These are phyloP conservation scores for Capsicum rhomboideum DNA, from an alignment of 257 asterid species.

Conservation along the genomic window DNA sequence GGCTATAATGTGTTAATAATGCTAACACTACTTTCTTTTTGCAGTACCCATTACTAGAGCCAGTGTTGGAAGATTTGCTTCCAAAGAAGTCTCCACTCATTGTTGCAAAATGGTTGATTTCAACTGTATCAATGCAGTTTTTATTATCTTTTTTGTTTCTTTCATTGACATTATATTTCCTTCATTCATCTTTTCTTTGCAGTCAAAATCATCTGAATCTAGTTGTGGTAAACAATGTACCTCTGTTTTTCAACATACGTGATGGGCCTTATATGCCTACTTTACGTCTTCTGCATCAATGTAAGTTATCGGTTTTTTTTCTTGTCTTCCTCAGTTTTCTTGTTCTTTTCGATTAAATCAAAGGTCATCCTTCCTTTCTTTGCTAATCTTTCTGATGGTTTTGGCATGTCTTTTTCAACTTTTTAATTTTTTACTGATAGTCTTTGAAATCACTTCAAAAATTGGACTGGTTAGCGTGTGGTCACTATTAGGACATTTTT, in stretches of 20 bases:
- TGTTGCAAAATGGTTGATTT: conserved; percentile 81
- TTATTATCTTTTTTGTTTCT: not conserved
- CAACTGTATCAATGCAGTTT: not conserved
- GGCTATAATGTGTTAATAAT: not conserved
- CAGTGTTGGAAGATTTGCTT: conserved; percentile 80
- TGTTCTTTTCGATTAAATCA: not conserved
- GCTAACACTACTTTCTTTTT: not conserved
- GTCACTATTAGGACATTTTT: not conserved
- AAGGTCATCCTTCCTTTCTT: not conserved
- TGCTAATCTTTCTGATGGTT: not conserved
- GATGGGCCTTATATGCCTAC: conserved; percentile 99
- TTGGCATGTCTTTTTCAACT: not conserved
- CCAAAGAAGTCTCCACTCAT: conserved; percentile 93
- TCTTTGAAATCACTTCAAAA: conserved; percentile 1
- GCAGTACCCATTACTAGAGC: conserved; percentile 92
- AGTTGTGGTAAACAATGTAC: conserved; percentile 91
- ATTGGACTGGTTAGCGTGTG: not conserved
- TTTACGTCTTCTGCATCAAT: conserved; percentile 93
- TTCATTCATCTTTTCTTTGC: conserved; percentile 6
- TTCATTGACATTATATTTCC: not conserved
- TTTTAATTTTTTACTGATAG: not conserved
- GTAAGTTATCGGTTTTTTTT: conserved; percentile 40
- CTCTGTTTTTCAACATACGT: conserved; percentile 89
- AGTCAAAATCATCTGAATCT: conserved; percentile 96
- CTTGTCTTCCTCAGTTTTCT: not conserved